A percentile compares a stretch with the other conserved stretches of the same genome.
Evolutionary conservation across 169 alveolate genomes (phyloP).

Genomic region (Eimeria acervulina): DNA sequence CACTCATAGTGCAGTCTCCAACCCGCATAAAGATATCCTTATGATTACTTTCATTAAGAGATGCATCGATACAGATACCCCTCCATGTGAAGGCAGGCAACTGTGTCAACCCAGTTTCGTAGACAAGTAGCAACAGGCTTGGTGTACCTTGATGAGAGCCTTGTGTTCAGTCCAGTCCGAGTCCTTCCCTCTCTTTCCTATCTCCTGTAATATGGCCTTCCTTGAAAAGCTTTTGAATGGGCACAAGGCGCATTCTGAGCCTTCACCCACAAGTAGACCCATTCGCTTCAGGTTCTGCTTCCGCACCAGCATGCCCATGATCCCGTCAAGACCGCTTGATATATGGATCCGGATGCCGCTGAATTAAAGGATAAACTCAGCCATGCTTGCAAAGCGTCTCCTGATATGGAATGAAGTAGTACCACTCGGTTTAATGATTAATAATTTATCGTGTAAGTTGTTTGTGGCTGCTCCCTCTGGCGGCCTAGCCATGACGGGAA

Average conservation of each 20-base stretch:
- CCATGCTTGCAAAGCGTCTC: background rate
- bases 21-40: background rate
- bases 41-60: too few species aligned
- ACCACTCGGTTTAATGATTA: background rate
- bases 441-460: background rate
- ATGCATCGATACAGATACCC: background rate
- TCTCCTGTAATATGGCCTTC: constrained; percentile 63
- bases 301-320: constrained; percentile 55
- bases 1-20: background rate
- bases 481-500: background rate
- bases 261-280: constrained; percentile 52
- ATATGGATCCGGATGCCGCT: constrained; percentile 64
- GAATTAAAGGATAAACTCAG: background rate
- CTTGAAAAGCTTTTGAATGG: constrained; percentile 59
- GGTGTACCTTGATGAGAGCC: constrained; percentile 50
- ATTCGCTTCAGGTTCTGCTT: constrained; percentile 59
- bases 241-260: background rate
- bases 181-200: constrained; percentile 69
- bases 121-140: background rate
- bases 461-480: background rate
- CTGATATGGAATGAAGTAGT: background rate
- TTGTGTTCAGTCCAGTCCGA: constrained; percentile 83
- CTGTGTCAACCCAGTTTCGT: background rate
- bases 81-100: background rate
- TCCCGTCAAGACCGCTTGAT: constrained; percentile 60